Conservation (phyloP, 306 rosid genomes). For the Astragalus glycyphyllos region DNA sequence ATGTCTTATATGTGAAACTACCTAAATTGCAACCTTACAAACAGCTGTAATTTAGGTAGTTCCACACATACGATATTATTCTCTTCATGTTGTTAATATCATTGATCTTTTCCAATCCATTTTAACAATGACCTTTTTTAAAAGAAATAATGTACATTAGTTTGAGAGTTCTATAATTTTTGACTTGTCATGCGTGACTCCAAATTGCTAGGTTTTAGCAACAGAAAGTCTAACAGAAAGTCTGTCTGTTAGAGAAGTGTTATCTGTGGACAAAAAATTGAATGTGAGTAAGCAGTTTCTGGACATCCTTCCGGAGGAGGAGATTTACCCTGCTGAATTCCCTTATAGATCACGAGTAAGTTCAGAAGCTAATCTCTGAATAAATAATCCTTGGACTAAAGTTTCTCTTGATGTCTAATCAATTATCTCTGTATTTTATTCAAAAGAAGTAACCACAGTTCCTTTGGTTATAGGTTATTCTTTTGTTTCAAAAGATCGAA, state of each 20-base stretch:
- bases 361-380: neutral
- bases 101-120: neutral
- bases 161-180: neutral
- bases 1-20: too few relatives aligned
- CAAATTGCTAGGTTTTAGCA: constrained; percentile 53
- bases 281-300: constrained; percentile 60
- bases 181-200: constrained; percentile 6
- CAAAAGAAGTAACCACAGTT: neutral
- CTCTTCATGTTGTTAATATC: neutral
- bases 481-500: constrained; percentile 74
- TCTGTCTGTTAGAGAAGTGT: constrained; percentile 64
- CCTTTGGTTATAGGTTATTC: constrained; percentile 57
- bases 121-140: neutral
- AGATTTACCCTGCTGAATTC: constrained; percentile 63
- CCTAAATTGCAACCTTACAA: too few relatives aligned
- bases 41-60: too few relatives aligned
- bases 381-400: neutral
- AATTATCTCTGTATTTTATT: constrained; percentile 15
- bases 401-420: neutral
- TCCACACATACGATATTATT: neutral
- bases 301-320: constrained; percentile 47
- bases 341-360: constrained; percentile 63
- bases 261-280: constrained; percentile 56
- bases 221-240: constrained; percentile 64
- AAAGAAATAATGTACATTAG: neutral